phyloP scores from a whole-genome alignment of 2,329 filamentous ascomycete species.

The Lachnellula hyalina region DNA sequence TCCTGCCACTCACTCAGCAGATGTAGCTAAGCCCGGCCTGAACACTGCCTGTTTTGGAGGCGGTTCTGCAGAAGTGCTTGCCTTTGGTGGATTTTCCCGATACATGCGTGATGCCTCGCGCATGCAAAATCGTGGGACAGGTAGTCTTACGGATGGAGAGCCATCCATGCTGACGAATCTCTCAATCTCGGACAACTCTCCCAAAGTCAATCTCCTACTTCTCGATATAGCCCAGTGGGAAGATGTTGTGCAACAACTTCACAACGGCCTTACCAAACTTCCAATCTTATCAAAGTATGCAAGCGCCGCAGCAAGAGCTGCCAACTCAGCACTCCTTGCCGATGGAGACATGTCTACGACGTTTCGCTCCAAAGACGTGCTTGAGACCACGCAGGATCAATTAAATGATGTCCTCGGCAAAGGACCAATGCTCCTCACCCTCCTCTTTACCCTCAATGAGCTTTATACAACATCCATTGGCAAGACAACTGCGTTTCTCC shows the following conservation, averaged over 20 bases:
- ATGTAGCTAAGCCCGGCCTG: conserved; percentile 1
- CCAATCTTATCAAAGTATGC: conserved; percentile 48
- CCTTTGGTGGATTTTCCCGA: conserved; percentile 50
- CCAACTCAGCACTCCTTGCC: conserved; percentile 42
- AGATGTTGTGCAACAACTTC: conserved; percentile 53
- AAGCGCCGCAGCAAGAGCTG: conserved; percentile 40
- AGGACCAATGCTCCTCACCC: conserved; percentile 58
- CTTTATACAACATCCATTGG: conserved; percentile 72
- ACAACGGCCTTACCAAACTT: conserved; percentile 48
- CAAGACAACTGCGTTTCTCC: conserved; percentile 71
- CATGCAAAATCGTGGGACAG: not conserved
- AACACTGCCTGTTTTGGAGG: conserved; percentile 32
- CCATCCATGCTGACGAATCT: conserved; percentile 6
- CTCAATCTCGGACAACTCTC: conserved; percentile 4
- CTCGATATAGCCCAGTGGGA: conserved; percentile 81
- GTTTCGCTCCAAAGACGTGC: conserved; percentile 46
- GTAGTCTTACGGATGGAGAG: conserved; percentile 1
- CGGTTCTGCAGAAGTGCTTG: conserved; percentile 59
- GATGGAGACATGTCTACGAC: conserved; percentile 35
- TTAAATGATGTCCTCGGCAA: conserved; percentile 29
- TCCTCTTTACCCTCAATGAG: conserved; percentile 95
- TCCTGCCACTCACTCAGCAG: not conserved
- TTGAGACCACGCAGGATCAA: conserved; percentile 36
- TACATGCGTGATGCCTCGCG: conserved; percentile 27
- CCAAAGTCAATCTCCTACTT: conserved; percentile 47